Base-by-base conservation (phyloP, 2,329 filamentous ascomycete species). In the Botrytis hyacinthi region DNA sequence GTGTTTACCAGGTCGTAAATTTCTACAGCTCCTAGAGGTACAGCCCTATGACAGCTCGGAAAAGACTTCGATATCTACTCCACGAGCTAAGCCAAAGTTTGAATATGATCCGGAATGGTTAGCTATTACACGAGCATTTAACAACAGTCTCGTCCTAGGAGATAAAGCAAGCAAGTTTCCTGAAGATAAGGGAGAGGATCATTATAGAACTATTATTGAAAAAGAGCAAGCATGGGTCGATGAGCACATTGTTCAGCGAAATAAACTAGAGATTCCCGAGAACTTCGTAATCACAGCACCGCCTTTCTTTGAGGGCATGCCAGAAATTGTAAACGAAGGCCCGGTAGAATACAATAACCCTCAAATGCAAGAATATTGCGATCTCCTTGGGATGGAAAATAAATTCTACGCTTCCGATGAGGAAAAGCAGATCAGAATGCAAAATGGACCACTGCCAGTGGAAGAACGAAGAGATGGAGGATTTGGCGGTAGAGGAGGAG, bases 31-130 rank as follows among this genome's bases (percentile, higher is more conserved):
- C 4, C 84, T 92, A 48, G 88, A 92, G 46, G 84, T 95, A 29
- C 80, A 83, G 3, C 85, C 89, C 4, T 79, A 86, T 60, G 82
- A 26, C 44, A 69, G 76, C 22, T 67, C 75, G 1, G 22, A 51
- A 61, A 72, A 4, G 70, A 79, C 69, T 76, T 14, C 26, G 32
- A 76, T 60, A 77, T 79, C 7, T 35, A 70, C 69, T 20, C 67
- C 74, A 32, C 74, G 76, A 61, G 46, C 72, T 16, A 78, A 77
- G 62, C 76, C 74, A 22, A 79, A 76, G 66, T 80, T 81, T 60
- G 77, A 80, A 69, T 98, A 99, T 81, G 96, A 99, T 81, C 89
- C 91, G 18, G 96, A 99, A 83, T 99, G 95, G 95, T 90, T 99
- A 12, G 92, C 96, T 60, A 98, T 99, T 76, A 95, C 91, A 20